Evolutionary conservation across 2,329 filamentous ascomycete species (phyloP).

Genomic region (Cercospora sojina): DNA sequence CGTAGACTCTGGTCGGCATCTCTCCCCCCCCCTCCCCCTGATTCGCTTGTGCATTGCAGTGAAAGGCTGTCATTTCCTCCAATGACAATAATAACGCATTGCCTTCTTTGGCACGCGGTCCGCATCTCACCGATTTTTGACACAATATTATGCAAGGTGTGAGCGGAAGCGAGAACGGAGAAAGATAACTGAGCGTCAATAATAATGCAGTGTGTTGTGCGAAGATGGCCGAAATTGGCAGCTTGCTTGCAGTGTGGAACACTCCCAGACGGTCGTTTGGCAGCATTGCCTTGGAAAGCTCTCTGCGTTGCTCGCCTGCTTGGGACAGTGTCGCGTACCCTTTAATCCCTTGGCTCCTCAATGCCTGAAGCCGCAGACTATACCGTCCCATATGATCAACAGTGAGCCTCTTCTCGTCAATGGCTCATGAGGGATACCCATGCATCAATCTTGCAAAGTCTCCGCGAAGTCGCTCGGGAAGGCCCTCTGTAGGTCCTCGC

Average conservation of each 20-base stretch:
- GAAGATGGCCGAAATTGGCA: background rate
- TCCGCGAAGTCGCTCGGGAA: background rate
- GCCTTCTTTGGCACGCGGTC: background rate
- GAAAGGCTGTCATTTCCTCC: background rate
- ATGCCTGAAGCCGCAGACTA: background rate
- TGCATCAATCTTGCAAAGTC: background rate
- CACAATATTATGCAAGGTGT: background rate
- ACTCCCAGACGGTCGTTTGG: background rate
- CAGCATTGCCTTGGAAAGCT: background rate
- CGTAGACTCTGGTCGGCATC: background rate
- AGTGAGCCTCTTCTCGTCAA: background rate
- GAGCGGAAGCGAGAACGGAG: no score
- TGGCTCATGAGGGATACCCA: background rate
- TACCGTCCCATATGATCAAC: background rate
- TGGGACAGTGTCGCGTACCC: background rate
- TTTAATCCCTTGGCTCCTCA: background rate
- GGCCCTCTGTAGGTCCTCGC: background rate
- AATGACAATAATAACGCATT: background rate
- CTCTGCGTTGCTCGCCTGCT: background rate
- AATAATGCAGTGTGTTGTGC: background rate
- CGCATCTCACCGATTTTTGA: background rate
- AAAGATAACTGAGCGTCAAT: background rate
- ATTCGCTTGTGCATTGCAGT: background rate
- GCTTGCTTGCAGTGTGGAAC: background rate
- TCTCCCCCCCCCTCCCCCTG: no score